Evolutionary conservation across 2,329 filamentous ascomycete species (phyloP), one percentile per base, ranked within the genome.

Genomic region (Colletotrichum viniferum): DNA sequence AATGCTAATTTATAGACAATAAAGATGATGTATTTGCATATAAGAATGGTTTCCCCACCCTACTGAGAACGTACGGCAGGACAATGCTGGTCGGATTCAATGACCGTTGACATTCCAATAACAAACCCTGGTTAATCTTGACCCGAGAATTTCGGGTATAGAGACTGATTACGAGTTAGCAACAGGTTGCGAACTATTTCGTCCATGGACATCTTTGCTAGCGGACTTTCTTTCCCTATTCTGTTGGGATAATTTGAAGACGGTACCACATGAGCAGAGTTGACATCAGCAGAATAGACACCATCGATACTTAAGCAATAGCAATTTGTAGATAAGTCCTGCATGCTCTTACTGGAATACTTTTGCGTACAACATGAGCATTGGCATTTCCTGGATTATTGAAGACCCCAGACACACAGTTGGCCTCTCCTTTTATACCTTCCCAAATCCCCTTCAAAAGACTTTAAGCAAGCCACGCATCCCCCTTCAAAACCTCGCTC

Each of bases 401-500:
- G 14, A 16, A 16, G 34, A 16, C 36, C 36, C 1, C 36, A 38
- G 36, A 38, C 36, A 38, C 14, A 16, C 36, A 18, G 14, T 38
- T 38, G 36, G 7, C 1, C 34, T 7, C 10, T 21, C 43, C n/a
- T 2, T n/a, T 21, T 13, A 21, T 3, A 21, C 9, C 38, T 16
- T 18, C 9, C 38, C 3, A 10, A 18, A 18, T 43, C 38, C 3
- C 18, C 38, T 1, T 5, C 18, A 43, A 48, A n/a, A 4, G 18
- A n/a, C 8, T 14, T 38, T 58, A 72, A 3, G 30, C 43, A 18
- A 90, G 79, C 85, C 88, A 90, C 18, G 76, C 78, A 34, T 84
- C 83, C 2, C 77, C 79, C 71, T 79, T 78, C 78, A 91, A 82
- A 10, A 83, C 83, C 18, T 87, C 86, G 12, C 80, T 81, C 91